Conservation (phyloP, 139 green algal species). For the Chlorella sp. region DNA sequence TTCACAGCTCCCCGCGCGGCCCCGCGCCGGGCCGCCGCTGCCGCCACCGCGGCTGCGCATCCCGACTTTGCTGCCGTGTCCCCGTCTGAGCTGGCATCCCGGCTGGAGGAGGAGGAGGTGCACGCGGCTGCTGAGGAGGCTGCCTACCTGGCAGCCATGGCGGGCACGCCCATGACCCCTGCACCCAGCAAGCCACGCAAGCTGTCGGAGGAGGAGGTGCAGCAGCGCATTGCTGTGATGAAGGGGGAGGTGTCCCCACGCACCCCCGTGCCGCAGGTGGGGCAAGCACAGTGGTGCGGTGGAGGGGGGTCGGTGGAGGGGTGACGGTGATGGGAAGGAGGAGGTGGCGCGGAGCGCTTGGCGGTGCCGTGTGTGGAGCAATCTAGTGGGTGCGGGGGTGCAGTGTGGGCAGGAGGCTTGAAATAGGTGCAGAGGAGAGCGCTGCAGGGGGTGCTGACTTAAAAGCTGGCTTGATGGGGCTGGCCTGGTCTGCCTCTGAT, state of each 20-base stretch:
- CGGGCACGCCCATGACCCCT: no score
- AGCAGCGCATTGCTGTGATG: slow-evolving; percentile 42
- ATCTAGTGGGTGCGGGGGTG: background rate
- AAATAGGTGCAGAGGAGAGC: background rate
- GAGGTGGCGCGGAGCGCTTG: no score
- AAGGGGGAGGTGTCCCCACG: slow-evolving; percentile 23
- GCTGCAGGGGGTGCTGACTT: background rate
- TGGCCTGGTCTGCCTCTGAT: background rate
- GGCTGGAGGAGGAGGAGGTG: background rate
- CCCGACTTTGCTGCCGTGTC: background rate
- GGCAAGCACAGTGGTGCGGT: background rate
- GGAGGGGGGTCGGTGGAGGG: no score
- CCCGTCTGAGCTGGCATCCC: background rate
- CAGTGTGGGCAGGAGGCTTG: background rate
- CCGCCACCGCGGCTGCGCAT: background rate
- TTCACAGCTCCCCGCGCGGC: no score
- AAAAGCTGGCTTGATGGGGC: background rate
- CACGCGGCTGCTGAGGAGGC: slow-evolving; percentile 4
- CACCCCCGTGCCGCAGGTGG: background rate
- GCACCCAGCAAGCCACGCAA: background rate
- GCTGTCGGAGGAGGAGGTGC: slow-evolving; percentile 41
- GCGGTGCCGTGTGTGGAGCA: no score
- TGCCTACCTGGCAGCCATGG: background rate
- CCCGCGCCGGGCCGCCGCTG: no score
- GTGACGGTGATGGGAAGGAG: background rate